phyloP scores from a whole-genome alignment of 495 filamentous ascomycete species.

The Staphylotrichum tortipilum region DNA sequence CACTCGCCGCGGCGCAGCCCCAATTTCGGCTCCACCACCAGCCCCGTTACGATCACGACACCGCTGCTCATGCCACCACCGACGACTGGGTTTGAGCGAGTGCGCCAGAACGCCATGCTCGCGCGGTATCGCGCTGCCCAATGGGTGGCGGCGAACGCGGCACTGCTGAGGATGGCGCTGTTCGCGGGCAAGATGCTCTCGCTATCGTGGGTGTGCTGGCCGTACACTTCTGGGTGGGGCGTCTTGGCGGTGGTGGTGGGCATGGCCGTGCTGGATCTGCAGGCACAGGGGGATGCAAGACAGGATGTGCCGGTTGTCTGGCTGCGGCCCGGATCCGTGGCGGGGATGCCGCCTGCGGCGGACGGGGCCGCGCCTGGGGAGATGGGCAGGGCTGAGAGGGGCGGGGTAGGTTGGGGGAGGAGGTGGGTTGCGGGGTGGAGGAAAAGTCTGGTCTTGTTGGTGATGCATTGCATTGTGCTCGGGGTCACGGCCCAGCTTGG shows the following conservation, averaged over 20 bases:
- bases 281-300: conserved; percentile 5
- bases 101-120: conserved; percentile 27
- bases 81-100: conserved; percentile 27
- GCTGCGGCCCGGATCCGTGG: too few relatives aligned
- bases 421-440: conserved; percentile 28
- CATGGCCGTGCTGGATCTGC: conserved; percentile 34
- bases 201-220: conserved; percentile 37
- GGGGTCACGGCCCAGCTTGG: conserved; percentile 30
- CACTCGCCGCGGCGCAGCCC: conserved; percentile 23
- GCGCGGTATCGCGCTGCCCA: conserved; percentile 19
- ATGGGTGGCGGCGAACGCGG: conserved; percentile 19
- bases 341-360: too few relatives aligned
- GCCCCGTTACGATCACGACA: conserved; percentile 23
- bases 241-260: conserved; percentile 28
- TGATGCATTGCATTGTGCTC: conserved; percentile 31
- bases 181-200: conserved; percentile 35
- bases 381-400: background rate
- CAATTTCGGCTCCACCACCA: background rate
- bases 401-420: background rate
- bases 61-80: conserved; percentile 56
- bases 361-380: background rate
- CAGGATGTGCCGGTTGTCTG: background rate
- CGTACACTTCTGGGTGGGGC: conserved; percentile 30
- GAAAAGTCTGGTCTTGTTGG: conserved; percentile 28
- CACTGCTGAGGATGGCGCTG: conserved; percentile 24